These are phyloP conservation scores for Termitomyces sp. DNA, from an alignment of 768 basidiomycete genomes.

Conservation along the genomic window DNA sequence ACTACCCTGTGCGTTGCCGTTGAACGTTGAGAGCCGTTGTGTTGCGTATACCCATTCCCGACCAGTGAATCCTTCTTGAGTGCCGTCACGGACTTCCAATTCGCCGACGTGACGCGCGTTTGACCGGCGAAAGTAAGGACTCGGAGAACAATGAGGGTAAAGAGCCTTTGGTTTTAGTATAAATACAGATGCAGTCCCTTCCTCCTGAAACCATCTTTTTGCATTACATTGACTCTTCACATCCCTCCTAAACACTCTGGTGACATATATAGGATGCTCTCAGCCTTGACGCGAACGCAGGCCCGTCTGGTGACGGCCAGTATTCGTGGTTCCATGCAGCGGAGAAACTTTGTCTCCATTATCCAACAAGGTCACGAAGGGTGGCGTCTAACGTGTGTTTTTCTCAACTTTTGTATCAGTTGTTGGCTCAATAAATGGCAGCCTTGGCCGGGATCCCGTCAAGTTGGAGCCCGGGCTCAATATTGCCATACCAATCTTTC, in stretches of 20 bases:
- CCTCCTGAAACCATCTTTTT: neutral
- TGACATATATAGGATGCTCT: neutral
- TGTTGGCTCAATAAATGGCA: slow-evolving; percentile 9
- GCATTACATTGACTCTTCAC: neutral
- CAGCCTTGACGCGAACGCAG: slow-evolving; percentile 1
- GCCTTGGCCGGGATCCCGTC: slow-evolving; percentile 43
- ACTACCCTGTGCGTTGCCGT: neutral
- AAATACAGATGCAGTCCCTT: neutral
- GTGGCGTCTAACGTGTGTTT: slow-evolving; percentile 42
- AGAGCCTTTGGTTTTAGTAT: neutral
- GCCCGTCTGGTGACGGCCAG: neutral
- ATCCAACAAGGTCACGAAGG: slow-evolving; percentile 51
- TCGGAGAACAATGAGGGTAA: neutral
- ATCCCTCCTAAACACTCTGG: neutral
- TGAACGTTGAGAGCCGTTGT: too few species aligned
- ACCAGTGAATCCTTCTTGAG: neutral
- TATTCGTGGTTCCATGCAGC: neutral
- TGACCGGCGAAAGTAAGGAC: neutral
- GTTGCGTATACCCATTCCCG: neutral
- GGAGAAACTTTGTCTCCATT: slow-evolving; percentile 41
- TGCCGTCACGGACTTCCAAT: neutral
- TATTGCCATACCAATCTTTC: slow-evolving; percentile 41
- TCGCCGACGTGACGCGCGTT: neutral
- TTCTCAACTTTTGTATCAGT: neutral
- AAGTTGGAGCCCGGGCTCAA: slow-evolving; percentile 43